phyloP scores from a whole-genome alignment of 805 yeast genomes.

The Barnettozyma pratensis region DNA sequence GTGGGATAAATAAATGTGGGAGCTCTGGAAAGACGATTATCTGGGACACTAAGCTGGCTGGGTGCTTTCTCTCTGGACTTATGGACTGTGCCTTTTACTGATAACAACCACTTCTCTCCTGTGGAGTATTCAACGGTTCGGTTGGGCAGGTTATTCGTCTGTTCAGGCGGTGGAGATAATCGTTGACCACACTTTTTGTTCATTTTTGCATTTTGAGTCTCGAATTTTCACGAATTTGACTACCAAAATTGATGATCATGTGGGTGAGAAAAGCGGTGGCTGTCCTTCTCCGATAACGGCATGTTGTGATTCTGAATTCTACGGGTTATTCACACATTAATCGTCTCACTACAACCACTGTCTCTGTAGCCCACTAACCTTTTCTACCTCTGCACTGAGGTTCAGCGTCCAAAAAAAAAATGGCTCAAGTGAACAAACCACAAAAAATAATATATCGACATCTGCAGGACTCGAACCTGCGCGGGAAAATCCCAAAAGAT shows the following conservation, averaged over 20 bases:
- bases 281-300: too few species aligned
- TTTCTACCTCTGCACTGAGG: neutral
- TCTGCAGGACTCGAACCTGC: conserved; percentile 41
- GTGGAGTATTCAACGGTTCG: neutral
- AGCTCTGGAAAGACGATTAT: neutral
- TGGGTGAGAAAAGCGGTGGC: neutral
- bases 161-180: too few species aligned
- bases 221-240: neutral
- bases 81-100: neutral
- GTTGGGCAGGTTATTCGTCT: neutral
- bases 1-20: neutral
- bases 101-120: too few species aligned
- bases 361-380: neutral
- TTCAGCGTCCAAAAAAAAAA: too few species aligned
- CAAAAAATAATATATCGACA: conserved; percentile 25
- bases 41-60: neutral
- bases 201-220: too few species aligned
- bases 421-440: too few species aligned
- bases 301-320: too few species aligned
- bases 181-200: neutral
- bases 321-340: too few species aligned
- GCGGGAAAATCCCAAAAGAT: conserved; percentile 24
- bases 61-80: neutral
- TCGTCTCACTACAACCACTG: too few species aligned
- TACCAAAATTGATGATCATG: neutral